Evolutionary conservation across 2,329 filamentous ascomycete species (phyloP).

Genomic region (Monosporascus sp.): DNA sequence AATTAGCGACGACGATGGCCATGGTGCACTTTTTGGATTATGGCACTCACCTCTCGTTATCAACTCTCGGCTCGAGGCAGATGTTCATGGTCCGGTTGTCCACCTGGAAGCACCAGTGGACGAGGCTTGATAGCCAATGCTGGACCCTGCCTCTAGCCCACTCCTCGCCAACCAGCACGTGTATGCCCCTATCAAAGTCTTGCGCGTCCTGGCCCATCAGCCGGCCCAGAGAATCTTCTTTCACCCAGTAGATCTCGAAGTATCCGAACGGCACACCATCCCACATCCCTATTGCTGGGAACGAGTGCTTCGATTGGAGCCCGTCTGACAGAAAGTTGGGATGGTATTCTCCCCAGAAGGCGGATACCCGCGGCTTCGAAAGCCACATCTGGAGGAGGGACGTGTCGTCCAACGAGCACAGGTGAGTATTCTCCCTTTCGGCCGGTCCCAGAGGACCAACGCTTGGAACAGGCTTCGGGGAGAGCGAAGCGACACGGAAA

Average conservation of each 20-base stretch:
- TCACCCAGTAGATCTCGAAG: constrained; percentile 98
- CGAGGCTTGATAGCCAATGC: constrained; percentile 76
- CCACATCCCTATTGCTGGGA: constrained; percentile 90
- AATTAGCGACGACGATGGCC: constrained; percentile 4
- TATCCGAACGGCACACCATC: constrained; percentile 94
- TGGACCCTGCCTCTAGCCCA: constrained; percentile 81
- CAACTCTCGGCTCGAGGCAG: constrained; percentile 82
- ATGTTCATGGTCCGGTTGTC: constrained; percentile 79
- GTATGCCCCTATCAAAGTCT: constrained; percentile 84
- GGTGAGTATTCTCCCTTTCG: constrained; percentile 33
- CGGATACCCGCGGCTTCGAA: constrained; percentile 73
- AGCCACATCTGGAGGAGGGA: constrained; percentile 78
- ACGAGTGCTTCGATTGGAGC: constrained; percentile 66
- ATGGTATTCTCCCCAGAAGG: constrained; percentile 74
- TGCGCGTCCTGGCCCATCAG: constrained; percentile 60
- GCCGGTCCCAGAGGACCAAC: constrained; percentile 49
- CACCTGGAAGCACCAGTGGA: constrained; percentile 77
- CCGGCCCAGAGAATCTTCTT: constrained; percentile 75
- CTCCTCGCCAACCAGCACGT: constrained; percentile 85
- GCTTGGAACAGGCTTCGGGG: constrained; percentile 57
- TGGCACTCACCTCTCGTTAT: constrained; percentile 74
- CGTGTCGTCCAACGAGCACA: constrained; percentile 44
- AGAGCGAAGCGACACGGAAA: constrained; percentile 76
- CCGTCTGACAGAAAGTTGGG: constrained; percentile 61
- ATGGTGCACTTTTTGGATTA: neutral